Evolutionary conservation across 306 rosid genomes (phyloP).

Genomic region (Abrus pulchellus): DNA sequence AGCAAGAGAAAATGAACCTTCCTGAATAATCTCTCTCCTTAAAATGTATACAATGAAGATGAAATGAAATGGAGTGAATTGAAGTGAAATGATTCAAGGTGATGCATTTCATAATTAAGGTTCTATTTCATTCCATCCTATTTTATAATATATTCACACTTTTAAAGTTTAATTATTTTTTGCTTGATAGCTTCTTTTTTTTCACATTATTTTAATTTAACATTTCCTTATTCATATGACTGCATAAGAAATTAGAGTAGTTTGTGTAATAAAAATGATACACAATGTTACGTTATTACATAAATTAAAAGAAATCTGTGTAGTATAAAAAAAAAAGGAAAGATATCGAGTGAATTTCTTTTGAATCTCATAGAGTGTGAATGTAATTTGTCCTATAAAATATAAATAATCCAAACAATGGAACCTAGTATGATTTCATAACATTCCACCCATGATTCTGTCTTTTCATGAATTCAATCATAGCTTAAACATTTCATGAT

Average conservation of each 20-base stretch:
- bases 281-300: no score
- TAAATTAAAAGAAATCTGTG: no score
- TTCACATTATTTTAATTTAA: no score
- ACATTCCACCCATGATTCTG: neutral
- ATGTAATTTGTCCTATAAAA: no score
- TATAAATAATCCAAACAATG: neutral
- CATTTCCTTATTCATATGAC: no score
- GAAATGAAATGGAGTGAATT: neutral
- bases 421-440: neutral
- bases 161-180: no score
- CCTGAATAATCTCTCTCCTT: constrained; percentile 15
- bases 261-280: no score
- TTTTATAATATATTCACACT: neutral
- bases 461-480: neutral
- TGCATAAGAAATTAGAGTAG: no score
- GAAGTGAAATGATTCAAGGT: neutral
- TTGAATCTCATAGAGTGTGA: no score
- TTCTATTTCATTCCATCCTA: neutral
- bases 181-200: no score
- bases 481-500: neutral
- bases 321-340: no score
- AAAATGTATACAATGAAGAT: neutral
- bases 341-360: no score
- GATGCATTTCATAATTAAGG: neutral
- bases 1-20: constrained; percentile 1